Percentiles rank a stretch among this genome's conserved stretches.
phyloP scores from a whole-genome alignment of 225 moss, liverwort and hornwort species.

The Pleurozium schreberi region DNA sequence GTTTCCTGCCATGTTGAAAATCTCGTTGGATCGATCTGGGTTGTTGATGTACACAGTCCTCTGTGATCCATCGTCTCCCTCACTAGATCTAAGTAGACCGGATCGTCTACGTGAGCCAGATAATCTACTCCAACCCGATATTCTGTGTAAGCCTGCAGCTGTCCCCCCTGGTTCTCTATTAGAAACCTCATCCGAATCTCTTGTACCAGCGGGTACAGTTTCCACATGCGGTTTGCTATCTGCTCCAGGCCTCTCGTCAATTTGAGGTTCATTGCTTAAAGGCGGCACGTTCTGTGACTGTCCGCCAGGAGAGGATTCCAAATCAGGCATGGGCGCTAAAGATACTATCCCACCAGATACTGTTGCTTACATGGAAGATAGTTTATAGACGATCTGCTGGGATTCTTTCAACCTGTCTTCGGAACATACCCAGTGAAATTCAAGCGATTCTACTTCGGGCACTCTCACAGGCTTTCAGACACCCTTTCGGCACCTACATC shows the following conservation, averaged over 20 bases:
- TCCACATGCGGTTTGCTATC: neutral
- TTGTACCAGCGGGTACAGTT: neutral
- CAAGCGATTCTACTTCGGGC: conserved; percentile 15
- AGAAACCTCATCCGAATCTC: neutral
- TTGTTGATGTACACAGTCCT: conserved; percentile 67
- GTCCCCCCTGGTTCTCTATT: neutral
- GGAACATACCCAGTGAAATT: conserved; percentile 1
- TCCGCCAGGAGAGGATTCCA: neutral
- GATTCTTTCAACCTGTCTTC: conserved; percentile 28
- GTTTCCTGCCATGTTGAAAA: conserved; percentile 43
- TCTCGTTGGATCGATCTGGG: conserved; percentile 36
- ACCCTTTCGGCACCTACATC: neutral
- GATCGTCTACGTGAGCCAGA: neutral
- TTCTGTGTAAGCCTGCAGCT: neutral
- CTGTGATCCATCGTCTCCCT: neutral
- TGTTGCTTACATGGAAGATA: neutral
- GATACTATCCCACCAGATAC: neutral
- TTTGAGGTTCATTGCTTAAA: neutral
- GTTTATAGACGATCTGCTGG: conserved; percentile 12
- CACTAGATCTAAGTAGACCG: neutral
- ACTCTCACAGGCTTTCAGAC: conserved; percentile 33
- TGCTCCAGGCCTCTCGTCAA: neutral
- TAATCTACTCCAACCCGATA: neutral
- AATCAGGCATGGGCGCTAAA: conserved; percentile 15
- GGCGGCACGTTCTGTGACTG: neutral